These are phyloP conservation scores for Komagataella kurtzmanii DNA, from an alignment of 805 yeast genomes.

Conservation along the genomic window DNA sequence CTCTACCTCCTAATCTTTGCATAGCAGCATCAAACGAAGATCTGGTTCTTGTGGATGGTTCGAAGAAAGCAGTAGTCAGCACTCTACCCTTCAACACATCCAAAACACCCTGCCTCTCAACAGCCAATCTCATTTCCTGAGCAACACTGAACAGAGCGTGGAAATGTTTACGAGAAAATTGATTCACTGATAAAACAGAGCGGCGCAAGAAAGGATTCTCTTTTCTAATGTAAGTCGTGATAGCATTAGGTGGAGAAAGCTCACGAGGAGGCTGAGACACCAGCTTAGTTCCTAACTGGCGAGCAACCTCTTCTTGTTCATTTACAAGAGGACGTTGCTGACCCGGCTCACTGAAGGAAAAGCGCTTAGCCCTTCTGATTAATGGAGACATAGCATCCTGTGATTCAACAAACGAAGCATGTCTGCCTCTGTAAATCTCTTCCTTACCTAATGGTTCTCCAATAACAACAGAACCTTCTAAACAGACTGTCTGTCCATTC, in stretches of 20 bases:
- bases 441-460: constrained; percentile 51
- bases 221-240: constrained; percentile 61
- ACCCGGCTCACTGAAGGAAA: background rate
- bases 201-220: constrained; percentile 86
- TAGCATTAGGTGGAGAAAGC: constrained; percentile 65
- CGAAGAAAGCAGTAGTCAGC: constrained; percentile 91
- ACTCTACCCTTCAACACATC: constrained; percentile 85
- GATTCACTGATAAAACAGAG: constrained; percentile 79
- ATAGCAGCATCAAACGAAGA: constrained; percentile 98
- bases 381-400: constrained; percentile 21
- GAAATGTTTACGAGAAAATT: constrained; percentile 76
- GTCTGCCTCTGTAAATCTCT: constrained; percentile 30
- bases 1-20: constrained; percentile 99
- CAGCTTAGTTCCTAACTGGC: constrained; percentile 41
- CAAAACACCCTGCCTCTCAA: constrained; percentile 90
- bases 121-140: constrained; percentile 93
- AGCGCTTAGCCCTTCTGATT: constrained; percentile 24
- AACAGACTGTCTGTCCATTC: constrained; percentile 65
- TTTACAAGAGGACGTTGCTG: background rate
- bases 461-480: constrained; percentile 65
- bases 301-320: background rate
- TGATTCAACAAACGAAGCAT: constrained; percentile 17
- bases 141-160: constrained; percentile 93
- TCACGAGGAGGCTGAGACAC: constrained; percentile 67
- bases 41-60: constrained; percentile 95